These are phyloP conservation scores for Chalaropsis ovoidea DNA, from an alignment of 2,329 filamentous ascomycete genomes.

Conservation along the genomic window DNA sequence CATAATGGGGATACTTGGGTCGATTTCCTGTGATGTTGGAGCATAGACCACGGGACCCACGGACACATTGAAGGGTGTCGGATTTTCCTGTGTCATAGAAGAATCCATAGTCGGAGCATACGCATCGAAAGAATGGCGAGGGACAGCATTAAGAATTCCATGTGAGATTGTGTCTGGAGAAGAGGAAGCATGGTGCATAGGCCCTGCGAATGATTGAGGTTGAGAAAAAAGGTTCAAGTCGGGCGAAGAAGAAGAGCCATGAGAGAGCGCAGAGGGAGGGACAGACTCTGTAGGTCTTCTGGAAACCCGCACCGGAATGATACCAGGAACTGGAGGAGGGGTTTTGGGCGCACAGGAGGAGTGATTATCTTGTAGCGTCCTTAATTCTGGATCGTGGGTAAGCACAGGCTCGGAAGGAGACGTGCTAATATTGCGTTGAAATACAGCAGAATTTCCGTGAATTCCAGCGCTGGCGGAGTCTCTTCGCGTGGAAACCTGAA, in stretches of 20 bases:
- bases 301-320: conserved; percentile 16
- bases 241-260: not conserved
- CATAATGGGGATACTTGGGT: not conserved
- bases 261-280: not conserved
- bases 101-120: not conserved
- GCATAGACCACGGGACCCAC: not conserved
- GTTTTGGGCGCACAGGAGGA: conserved; percentile 1
- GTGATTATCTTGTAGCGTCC: not conserved
- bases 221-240: not conserved
- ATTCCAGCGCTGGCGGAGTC: not conserved
- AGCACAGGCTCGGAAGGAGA: not conserved
- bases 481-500: not conserved
- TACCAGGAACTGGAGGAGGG: conserved; percentile 15
- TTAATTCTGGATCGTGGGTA: not conserved
- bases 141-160: not conserved
- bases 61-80: not conserved
- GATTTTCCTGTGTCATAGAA: not conserved
- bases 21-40: not conserved
- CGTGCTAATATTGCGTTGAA: no score
- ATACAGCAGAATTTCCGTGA: not conserved
- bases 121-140: not conserved
- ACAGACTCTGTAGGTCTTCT: not conserved
- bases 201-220: not conserved
- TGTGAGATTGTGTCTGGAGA: not conserved
- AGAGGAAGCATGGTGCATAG: not conserved